Evolutionary conservation across 2,329 filamentous ascomycete genomes (phyloP), one percentile per base, ranked within the genome.

Genomic region (Pseudogymnoascus sp.): DNA sequence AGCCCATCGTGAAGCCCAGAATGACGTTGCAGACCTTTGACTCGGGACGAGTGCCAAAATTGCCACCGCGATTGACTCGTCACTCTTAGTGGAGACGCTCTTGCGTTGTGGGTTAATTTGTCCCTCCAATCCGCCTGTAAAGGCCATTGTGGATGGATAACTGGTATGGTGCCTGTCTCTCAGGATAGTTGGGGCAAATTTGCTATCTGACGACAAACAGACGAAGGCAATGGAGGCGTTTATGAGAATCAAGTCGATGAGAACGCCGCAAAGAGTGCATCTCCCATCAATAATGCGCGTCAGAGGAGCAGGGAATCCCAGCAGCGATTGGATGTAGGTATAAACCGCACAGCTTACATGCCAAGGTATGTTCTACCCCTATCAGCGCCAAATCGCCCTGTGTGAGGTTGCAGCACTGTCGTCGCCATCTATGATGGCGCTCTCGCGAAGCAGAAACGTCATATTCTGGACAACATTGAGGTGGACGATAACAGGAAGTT

Each of bases 361-460:
- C 45, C 25, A 52, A 52, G 45, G 45, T n/a, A 52, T 31, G 45
- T 31, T 31, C 45, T 31, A 52, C 45, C 45, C 45, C 45, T 52
- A 52, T 52, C 45, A 9, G 45, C 45, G 45, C 45, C n/a, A 31
- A 31, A n/a, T 52, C 45, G 45, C 31, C 13, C 15, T 31, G 27
- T 52, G 45, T 31, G 27, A 52, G 45, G 45, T 8, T 18, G 6
- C 2, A 52, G 13, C 42, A 48, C 42, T 31, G 45, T 52, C 45
- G 45, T 52, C 45, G 45, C 45, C 45, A 5, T 25, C 12, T 15
- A 52, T 52, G 27, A 31, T 18, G 45, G 12, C 45, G n/a, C 25
- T 27, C 45, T 52, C 45, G 3, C 45, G 27, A 31, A 52, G 45
- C 45, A 52, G 45, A 52, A 29, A 31, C 13, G 27, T 31, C 25